Percentiles rank a stretch among this genome's conserved stretches.
These are phyloP conservation scores for Carallia brachiata DNA, from an alignment of 345 rosid species.

Conservation along the genomic window DNA sequence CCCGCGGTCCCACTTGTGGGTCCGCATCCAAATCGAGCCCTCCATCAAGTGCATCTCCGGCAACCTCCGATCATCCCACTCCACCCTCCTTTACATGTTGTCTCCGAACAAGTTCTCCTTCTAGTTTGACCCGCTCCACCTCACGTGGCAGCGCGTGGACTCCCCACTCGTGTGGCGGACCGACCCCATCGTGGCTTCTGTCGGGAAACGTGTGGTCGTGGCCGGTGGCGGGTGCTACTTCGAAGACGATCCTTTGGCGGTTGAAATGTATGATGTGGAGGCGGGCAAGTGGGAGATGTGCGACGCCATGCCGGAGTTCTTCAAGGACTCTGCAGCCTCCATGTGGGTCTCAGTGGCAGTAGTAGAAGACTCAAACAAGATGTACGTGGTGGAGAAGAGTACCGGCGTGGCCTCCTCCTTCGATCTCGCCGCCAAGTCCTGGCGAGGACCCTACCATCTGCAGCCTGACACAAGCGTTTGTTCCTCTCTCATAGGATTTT, in stretches of 20 bases:
- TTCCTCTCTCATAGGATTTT: conserved; percentile 37
- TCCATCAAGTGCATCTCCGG: conserved; percentile 25
- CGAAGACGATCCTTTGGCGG: conserved; percentile 70
- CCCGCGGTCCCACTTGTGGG: conserved; percentile 63
- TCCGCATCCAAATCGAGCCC: conserved; percentile 30
- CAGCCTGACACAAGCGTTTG: conserved; percentile 27
- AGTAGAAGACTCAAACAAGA: conserved; percentile 14
- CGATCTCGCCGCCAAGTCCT: conserved; percentile 44
- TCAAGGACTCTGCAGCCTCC: conserved; percentile 54
- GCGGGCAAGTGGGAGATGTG: conserved; percentile 48
- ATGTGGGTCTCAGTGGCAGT: conserved; percentile 61
- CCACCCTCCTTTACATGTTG: conserved; percentile 56
- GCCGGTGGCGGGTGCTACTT: conserved; percentile 70
- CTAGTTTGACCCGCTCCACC: conserved; percentile 68
- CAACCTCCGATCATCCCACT: conserved; percentile 58
- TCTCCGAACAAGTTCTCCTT: conserved; percentile 56
- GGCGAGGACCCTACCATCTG: conserved; percentile 52
- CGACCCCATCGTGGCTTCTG: conserved; percentile 66
- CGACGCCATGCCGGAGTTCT: conserved; percentile 52
- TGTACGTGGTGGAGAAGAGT: conserved; percentile 54
- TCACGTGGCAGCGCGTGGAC: conserved; percentile 55
- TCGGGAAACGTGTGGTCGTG: conserved; percentile 40
- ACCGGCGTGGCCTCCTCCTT: conserved; percentile 48
- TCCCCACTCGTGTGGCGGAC: conserved; percentile 57
- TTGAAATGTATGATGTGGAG: conserved; percentile 52